phyloP scores from a whole-genome alignment of 2,329 filamentous ascomycete species.

The Ceratocystis papillata region DNA sequence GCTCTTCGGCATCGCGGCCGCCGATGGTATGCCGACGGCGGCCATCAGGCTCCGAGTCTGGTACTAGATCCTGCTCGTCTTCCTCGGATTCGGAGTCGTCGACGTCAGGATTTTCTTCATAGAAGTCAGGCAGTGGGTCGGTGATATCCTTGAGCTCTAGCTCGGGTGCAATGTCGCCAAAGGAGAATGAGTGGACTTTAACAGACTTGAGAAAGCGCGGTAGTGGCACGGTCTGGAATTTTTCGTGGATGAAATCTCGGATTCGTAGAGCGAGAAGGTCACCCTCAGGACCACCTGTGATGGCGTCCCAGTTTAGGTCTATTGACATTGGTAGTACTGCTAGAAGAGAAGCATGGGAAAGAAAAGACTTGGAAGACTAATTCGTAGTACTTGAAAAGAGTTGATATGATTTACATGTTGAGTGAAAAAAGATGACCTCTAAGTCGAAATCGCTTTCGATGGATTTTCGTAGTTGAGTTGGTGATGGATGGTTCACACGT shows the following conservation, averaged over 20 bases:
- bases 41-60: slow-evolving; percentile 22
- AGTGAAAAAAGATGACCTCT: too few relatives aligned
- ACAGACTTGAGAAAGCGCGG: slow-evolving; percentile 96
- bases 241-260: slow-evolving; percentile 85
- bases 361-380: neutral
- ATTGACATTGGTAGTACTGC: slow-evolving; percentile 62
- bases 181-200: slow-evolving; percentile 86
- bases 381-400: neutral
- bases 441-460: too few relatives aligned
- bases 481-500: neutral
- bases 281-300: slow-evolving; percentile 83
- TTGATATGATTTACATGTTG: too few relatives aligned
- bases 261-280: slow-evolving; percentile 73
- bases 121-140: slow-evolving; percentile 90
- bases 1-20: slow-evolving; percentile 26
- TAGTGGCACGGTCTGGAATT: slow-evolving; percentile 83
- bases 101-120: slow-evolving; percentile 63
- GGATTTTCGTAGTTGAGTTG: neutral
- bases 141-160: slow-evolving; percentile 95
- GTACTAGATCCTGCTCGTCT: slow-evolving; percentile 31
- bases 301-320: slow-evolving; percentile 89
- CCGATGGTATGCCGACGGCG: slow-evolving; percentile 24
- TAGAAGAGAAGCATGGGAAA: neutral
- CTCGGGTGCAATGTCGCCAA: slow-evolving; percentile 70
- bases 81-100: slow-evolving; percentile 37